These are phyloP conservation scores for Aethionema arabicum DNA, from an alignment of 345 rosid species.

Conservation along the genomic window DNA sequence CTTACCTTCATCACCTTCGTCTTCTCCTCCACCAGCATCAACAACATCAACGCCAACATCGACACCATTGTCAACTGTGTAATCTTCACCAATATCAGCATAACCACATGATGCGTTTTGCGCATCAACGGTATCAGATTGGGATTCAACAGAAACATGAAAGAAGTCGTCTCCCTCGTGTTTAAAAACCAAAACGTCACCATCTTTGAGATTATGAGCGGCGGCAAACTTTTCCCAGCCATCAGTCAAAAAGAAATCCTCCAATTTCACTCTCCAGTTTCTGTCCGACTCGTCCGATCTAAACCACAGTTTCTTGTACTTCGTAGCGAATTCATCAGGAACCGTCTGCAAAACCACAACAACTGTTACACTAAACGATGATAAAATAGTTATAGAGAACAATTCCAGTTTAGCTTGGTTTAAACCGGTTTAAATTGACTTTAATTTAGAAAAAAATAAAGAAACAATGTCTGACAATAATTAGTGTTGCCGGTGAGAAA, in stretches of 20 bases:
- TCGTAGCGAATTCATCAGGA: constrained; percentile 20
- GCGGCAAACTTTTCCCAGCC: constrained; percentile 36
- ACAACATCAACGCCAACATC: not conserved
- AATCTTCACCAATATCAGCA: not conserved
- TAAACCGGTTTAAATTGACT: no score
- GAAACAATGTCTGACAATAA: constrained; percentile 10
- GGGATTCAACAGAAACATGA: constrained; percentile 21
- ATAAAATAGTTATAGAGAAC: not conserved
- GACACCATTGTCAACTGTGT: not conserved
- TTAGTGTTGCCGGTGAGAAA: no score
- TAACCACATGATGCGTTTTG: constrained; percentile 2
- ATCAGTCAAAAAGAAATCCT: constrained; percentile 9
- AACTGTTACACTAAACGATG: not conserved
- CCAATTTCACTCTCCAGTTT: constrained; percentile 26
- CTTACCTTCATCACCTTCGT: not conserved
- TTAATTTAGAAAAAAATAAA: no score
- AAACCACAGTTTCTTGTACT: constrained; percentile 26
- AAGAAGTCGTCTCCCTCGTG: constrained; percentile 28
- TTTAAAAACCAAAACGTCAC: constrained; percentile 28
- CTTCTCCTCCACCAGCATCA: not conserved
- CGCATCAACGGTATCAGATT: constrained; percentile 3
- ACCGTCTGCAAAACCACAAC: constrained; percentile 14
- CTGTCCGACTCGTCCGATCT: constrained; percentile 17
- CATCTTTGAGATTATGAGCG: constrained; percentile 7
- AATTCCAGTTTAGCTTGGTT: no score